A percentile compares a stretch with the other conserved stretches of the same genome.
Evolutionary conservation across 1,284 basidiomycete species (phyloP).

Genomic region (Erythrobasidium hasegawianum): DNA sequence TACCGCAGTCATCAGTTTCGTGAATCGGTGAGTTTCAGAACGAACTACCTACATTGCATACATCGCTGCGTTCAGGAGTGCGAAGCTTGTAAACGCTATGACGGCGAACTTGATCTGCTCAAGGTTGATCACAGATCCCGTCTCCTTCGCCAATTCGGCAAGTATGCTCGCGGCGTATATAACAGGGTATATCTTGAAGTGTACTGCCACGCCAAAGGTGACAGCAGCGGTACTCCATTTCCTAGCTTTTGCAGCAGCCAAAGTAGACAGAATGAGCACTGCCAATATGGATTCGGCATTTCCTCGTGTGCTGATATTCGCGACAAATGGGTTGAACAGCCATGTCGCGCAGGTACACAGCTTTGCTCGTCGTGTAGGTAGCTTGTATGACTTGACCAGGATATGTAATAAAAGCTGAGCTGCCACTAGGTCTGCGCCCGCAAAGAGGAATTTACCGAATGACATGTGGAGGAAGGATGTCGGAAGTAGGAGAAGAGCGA

Average conservation of each 20-base stretch:
- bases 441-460: conserved; percentile 88
- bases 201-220: conserved; percentile 71
- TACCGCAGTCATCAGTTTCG: not conserved
- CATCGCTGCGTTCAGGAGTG: conserved; percentile 61
- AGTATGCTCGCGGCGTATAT: conserved; percentile 80
- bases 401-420: conserved; percentile 72
- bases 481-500: conserved; percentile 76
- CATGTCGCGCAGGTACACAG: conserved; percentile 57
- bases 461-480: conserved; percentile 72
- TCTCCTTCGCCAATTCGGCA: conserved; percentile 55
- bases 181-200: conserved; percentile 94
- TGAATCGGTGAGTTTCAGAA: not conserved
- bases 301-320: conserved; percentile 93
- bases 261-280: conserved; percentile 68
- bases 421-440: conserved; percentile 75
- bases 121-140: conserved; percentile 49
- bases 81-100: conserved; percentile 66
- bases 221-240: conserved; percentile 57
- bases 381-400: conserved; percentile 48
- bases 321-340: conserved; percentile 89
- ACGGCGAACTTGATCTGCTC: conserved; percentile 65
- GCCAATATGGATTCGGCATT: conserved; percentile 88
- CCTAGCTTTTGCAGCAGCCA: conserved; percentile 57
- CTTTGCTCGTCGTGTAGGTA: conserved; percentile 13
- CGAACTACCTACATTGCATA: conserved; percentile 66